Evolutionary conservation across 2,329 filamentous ascomycete genomes (phyloP).

Genomic region (Monosporascus cannonballus): DNA sequence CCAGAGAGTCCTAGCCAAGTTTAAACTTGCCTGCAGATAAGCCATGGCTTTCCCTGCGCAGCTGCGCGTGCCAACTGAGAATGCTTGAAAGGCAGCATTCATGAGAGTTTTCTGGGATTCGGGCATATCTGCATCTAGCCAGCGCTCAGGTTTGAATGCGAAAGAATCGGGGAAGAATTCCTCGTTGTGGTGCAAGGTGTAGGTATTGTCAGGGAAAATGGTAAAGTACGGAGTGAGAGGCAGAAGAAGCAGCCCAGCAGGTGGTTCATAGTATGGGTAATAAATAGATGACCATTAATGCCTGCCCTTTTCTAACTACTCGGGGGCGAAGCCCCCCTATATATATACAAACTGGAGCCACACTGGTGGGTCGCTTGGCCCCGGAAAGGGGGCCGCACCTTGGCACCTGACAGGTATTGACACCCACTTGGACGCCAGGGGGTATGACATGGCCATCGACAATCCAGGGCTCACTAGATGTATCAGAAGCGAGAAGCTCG

Average conservation of each 20-base stretch:
- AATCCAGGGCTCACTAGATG: constrained; percentile 1
- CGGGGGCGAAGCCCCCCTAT: too few relatives aligned
- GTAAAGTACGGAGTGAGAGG: too few relatives aligned
- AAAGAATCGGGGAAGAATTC: constrained; percentile 10
- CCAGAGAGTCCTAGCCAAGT: constrained; percentile 33
- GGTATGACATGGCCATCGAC: constrained; percentile 13
- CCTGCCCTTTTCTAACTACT: too few relatives aligned
- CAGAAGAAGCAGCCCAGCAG: too few relatives aligned
- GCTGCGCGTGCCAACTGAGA: constrained; percentile 15
- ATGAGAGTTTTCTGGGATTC: too few relatives aligned
- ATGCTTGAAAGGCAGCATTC: neutral
- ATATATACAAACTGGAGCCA: too few relatives aligned
- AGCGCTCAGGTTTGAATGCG: constrained; percentile 8
- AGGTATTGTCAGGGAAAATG: too few relatives aligned
- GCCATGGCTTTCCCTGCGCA: constrained; percentile 23
- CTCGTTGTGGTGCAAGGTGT: constrained; percentile 15
- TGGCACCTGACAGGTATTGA: too few relatives aligned
- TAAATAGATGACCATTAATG: too few relatives aligned
- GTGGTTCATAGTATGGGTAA: too few relatives aligned
- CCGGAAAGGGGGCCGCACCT: too few relatives aligned
- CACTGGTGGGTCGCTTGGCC: too few relatives aligned
- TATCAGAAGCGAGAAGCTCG: constrained; percentile 4
- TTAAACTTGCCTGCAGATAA: constrained; percentile 29
- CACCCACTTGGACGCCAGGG: constrained; percentile 10
- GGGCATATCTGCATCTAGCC: constrained; percentile 1